Conservation (phyloP, 441 rosid genomes). For the Erysimum cheiri region DNA sequence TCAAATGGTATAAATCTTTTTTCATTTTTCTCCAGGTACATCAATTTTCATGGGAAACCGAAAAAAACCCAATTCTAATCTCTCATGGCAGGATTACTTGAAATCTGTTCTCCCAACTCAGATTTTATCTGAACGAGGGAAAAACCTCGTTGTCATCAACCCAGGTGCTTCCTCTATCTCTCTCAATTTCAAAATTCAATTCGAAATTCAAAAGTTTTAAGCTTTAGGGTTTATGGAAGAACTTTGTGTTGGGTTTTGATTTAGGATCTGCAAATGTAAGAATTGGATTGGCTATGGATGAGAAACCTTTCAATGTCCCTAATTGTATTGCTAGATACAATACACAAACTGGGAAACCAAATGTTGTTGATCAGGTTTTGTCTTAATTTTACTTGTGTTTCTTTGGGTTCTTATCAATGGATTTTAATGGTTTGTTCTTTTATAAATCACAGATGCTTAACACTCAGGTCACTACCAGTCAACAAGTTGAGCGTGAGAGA, state of each 20-base stretch:
- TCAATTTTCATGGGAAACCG: background rate
- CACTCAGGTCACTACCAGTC: slow-evolving; percentile 79
- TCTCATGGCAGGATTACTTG: slow-evolving; percentile 73
- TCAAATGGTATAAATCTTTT: slow-evolving; percentile 23
- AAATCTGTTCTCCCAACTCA: slow-evolving; percentile 92
- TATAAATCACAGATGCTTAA: slow-evolving; percentile 65
- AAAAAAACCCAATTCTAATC: background rate
- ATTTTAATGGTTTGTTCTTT: slow-evolving; percentile 16
- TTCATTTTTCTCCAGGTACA: background rate
- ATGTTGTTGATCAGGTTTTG: slow-evolving; percentile 76
- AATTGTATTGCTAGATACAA: slow-evolving; percentile 79
- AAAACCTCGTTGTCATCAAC: slow-evolving; percentile 83
- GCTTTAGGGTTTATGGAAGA: slow-evolving; percentile 17
- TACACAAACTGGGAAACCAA: slow-evolving; percentile 50
- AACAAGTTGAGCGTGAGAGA: slow-evolving; percentile 86
- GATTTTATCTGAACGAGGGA: slow-evolving; percentile 81
- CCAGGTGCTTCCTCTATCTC: slow-evolving; percentile 49
- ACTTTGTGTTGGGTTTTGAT: background rate
- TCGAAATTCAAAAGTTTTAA: background rate
- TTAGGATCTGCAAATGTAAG: slow-evolving; percentile 80
- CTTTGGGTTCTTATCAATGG: background rate
- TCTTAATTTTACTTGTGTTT: background rate
- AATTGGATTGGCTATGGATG: slow-evolving; percentile 81
- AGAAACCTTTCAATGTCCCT: slow-evolving; percentile 66
- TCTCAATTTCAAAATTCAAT: background rate